Conservation (phyloP, 2,329 filamentous ascomycete species). For the Orbilia blumenaviensis region DNA sequence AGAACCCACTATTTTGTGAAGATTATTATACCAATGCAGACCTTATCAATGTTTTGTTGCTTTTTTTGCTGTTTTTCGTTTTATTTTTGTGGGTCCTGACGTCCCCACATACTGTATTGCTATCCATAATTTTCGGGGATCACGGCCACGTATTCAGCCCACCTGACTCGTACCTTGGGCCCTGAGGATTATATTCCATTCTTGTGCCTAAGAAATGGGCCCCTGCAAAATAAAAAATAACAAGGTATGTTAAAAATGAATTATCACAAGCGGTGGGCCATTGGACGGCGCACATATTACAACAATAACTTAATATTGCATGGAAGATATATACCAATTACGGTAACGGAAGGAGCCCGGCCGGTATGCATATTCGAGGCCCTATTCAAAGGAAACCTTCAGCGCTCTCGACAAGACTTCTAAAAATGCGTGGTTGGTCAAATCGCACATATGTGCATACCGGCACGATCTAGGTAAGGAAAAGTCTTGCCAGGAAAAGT, state of each 20-base stretch:
- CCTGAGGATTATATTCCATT: too few relatives aligned
- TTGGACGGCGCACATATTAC: not conserved
- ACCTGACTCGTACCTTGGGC: too few relatives aligned
- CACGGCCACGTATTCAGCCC: not conserved
- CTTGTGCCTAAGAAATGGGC: too few relatives aligned
- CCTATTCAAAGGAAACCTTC: not conserved
- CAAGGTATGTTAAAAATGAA: too few relatives aligned
- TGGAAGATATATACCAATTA: not conserved
- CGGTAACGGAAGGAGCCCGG: not conserved
- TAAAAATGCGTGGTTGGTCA: constrained; percentile 1
- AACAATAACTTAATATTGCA: not conserved
- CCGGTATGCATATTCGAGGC: not conserved
- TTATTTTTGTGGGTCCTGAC: not conserved
- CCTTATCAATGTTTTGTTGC: not conserved
- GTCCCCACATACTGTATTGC: too few relatives aligned
- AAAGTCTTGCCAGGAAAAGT: not conserved
- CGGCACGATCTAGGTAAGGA: constrained; percentile 18
- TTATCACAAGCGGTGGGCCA: not conserved
- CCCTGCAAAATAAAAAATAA: too few relatives aligned
- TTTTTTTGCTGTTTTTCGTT: not conserved
- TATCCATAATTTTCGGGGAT: not conserved
- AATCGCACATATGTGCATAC: not conserved
- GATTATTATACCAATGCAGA: not conserved
- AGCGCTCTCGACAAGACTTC: not conserved
- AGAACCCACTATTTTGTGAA: not conserved